Conservation (phyloP, 768 basidiomycete genomes). For the Pulveroboletus ravenelii region DNA sequence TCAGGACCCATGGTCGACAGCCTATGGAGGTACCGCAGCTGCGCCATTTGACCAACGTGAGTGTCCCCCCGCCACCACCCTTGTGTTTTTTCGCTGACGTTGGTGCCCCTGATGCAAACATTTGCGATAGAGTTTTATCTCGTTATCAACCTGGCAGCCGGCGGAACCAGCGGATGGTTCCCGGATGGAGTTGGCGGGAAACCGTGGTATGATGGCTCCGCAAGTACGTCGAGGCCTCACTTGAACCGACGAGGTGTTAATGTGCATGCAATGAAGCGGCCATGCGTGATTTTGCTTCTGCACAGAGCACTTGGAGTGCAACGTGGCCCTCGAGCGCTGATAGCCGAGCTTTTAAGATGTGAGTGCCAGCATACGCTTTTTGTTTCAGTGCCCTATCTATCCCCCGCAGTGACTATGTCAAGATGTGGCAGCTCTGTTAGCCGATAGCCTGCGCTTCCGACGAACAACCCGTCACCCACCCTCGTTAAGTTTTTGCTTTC, state of each 20-base stretch:
- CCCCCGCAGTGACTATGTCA: conserved; percentile 27
- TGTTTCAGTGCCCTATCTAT: background rate
- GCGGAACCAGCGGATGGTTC: conserved; percentile 64
- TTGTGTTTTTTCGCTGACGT: background rate
- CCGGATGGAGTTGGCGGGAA: conserved; percentile 48
- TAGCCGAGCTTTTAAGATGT: conserved; percentile 69
- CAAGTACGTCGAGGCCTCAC: conserved; percentile 34
- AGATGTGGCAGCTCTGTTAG: conserved; percentile 32
- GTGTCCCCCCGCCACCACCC: background rate
- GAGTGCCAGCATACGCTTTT: background rate
- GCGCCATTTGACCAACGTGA: conserved; percentile 42
- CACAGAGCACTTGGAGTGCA: conserved; percentile 61
- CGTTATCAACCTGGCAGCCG: conserved; percentile 74
- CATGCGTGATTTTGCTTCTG: conserved; percentile 64
- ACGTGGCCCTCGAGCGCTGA: conserved; percentile 67
- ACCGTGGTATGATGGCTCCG: conserved; percentile 58
- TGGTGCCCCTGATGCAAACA: conserved; percentile 6
- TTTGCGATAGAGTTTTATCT: conserved; percentile 67
- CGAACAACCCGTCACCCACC: background rate
- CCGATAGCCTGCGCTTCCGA: background rate
- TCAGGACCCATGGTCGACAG: conserved; percentile 46
- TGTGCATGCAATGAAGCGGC: conserved; percentile 35
- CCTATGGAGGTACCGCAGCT: conserved; percentile 37
- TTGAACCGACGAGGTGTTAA: conserved; percentile 20
- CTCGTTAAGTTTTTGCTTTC: background rate